Percentiles rank a stretch among this genome's conserved stretches.
Conservation (phyloP, 768 basidiomycete genomes). For the Lactifluus hygrophoroides region DNA sequence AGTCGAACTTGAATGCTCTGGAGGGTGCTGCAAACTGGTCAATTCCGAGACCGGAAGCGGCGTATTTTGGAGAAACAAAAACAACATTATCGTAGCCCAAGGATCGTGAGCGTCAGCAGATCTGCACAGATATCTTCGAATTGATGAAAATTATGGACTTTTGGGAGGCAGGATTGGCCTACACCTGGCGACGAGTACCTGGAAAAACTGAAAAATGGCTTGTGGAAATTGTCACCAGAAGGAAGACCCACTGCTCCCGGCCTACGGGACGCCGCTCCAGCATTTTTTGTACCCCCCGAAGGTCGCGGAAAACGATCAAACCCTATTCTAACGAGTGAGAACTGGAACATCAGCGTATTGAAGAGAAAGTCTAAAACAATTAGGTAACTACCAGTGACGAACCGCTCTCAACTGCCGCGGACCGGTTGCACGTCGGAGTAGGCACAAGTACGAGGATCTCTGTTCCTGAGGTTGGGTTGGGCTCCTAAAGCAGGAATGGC, state of each 20-base stretch:
- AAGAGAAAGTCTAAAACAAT: neutral
- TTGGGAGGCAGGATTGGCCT: neutral
- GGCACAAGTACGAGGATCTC: neutral
- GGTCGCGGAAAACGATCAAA: conserved; percentile 13
- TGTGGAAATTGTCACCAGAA: neutral
- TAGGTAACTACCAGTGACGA: neutral
- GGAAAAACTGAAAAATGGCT: neutral
- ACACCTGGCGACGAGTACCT: neutral
- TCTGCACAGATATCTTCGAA: neutral
- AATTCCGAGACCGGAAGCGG: too few species aligned
- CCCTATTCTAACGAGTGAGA: neutral
- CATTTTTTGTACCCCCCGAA: conserved; percentile 3
- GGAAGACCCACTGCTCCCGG: neutral
- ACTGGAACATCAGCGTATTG: neutral
- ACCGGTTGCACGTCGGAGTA: neutral
- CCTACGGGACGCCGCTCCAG: neutral
- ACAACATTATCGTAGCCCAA: neutral
- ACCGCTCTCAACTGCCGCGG: conserved; percentile 1
- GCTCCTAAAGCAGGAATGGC: neutral
- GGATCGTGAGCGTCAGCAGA: neutral
- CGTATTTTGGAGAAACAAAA: neutral
- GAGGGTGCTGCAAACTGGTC: too few species aligned
- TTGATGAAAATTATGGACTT: neutral
- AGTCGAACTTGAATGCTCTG: neutral
- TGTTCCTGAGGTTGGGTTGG: neutral